A percentile compares a stretch with the other conserved stretches of the same genome.
Evolutionary conservation across 805 yeast species (phyloP).

Genomic region (Pichia phayaonensis): DNA sequence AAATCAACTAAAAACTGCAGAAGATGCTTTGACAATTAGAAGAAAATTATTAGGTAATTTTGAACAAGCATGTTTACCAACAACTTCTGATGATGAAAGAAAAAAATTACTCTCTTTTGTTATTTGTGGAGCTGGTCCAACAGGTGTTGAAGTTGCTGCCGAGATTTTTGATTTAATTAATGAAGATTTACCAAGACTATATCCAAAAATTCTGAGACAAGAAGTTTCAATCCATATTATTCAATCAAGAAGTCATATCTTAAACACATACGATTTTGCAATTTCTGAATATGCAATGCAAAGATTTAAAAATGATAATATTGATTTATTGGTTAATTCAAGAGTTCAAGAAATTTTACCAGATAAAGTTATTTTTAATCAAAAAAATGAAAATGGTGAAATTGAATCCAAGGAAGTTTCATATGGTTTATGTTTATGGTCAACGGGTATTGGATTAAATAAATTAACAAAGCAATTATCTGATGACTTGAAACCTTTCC

Average conservation of each 20-base stretch:
- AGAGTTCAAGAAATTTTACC: slow-evolving; percentile 80
- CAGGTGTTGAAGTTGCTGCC: slow-evolving; percentile 97
- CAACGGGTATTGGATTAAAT: slow-evolving; percentile 66
- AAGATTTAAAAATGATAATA: slow-evolving; percentile 57
- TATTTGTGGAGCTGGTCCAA: slow-evolving; percentile 97
- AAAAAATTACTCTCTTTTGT: slow-evolving; percentile 78
- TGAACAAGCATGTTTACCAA: slow-evolving; percentile 79
- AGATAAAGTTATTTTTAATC: slow-evolving; percentile 52
- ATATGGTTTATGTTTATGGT: slow-evolving; percentile 66
- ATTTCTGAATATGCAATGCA: slow-evolving; percentile 73
- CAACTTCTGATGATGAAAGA: slow-evolving; percentile 64
- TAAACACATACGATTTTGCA: slow-evolving; percentile 62
- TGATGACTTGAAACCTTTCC: slow-evolving; percentile 37
- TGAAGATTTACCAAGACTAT: slow-evolving; percentile 83
- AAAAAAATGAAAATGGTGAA: slow-evolving; percentile 36
- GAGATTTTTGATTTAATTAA: slow-evolving; percentile 90
- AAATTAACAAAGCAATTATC: slow-evolving; percentile 53
- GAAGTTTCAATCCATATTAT: slow-evolving; percentile 80
- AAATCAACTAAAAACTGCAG: slow-evolving; percentile 79
- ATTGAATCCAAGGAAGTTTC: slow-evolving; percentile 42
- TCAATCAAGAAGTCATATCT: slow-evolving; percentile 86
- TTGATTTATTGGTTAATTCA: slow-evolving; percentile 71
- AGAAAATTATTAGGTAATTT: slow-evolving; percentile 74
- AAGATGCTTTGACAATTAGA: slow-evolving; percentile 80
- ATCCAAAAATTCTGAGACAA: slow-evolving; percentile 65